Percentiles rank a stretch among this genome's conserved stretches.
phyloP scores from a whole-genome alignment of 345 rosid species.

The Streptanthus diversifolius region DNA sequence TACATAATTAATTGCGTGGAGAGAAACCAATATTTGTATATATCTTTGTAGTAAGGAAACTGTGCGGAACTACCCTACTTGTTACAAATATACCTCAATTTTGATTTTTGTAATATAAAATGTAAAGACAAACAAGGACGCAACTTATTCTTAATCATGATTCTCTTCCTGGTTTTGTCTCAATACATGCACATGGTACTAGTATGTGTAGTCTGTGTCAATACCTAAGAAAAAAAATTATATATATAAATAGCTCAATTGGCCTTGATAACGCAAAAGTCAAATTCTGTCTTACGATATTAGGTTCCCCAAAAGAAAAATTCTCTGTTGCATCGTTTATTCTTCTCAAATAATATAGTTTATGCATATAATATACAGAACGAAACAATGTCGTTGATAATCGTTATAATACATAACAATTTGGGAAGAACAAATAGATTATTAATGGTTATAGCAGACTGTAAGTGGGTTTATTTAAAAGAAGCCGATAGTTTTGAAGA shows the following conservation, averaged over 20 bases:
- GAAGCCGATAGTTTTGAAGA: constrained; percentile 19
- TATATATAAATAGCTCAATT: not conserved
- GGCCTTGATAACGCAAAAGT: not conserved
- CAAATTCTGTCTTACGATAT: not conserved
- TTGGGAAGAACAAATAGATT: not conserved
- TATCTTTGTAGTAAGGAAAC: not conserved
- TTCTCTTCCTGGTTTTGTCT: not conserved
- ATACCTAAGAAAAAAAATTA: not conserved
- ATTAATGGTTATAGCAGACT: constrained; percentile 14
- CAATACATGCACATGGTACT: not conserved
- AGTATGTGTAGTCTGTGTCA: not conserved
- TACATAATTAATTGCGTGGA: not conserved
- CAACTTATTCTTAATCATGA: not conserved
- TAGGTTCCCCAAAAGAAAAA: not conserved
- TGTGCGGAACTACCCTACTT: not conserved
- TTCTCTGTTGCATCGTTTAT: not conserved
- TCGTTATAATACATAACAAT: not conserved
- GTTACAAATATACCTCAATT: not conserved
- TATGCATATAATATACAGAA: not conserved
- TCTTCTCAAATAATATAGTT: not conserved
- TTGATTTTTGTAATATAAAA: not conserved
- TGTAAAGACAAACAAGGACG: not conserved
- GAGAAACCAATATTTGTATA: not conserved
- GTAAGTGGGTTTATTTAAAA: constrained; percentile 18
- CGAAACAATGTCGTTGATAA: constrained; percentile 7